Base-by-base conservation (phyloP, 352 stramenopile species). In the Phytophthora idaei region DNA sequence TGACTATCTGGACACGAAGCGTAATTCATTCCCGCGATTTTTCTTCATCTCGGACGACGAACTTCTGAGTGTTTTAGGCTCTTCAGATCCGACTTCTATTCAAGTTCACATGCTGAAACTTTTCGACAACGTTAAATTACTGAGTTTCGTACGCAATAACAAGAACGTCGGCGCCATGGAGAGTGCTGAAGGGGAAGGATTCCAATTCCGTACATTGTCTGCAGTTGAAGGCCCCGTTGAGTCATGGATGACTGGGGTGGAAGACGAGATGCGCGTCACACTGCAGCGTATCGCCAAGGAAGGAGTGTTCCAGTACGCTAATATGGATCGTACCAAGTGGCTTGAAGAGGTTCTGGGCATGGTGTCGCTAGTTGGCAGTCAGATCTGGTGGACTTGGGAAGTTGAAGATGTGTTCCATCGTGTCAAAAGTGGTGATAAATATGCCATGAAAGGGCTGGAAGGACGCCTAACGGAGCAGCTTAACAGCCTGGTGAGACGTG, bases 41-140 rank as follows among this genome's bases (percentile, higher is more conserved):
- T 98, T 97, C 74, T 98, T 98, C 76, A 98, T 98, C 61, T 98
- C 93, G 0, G 92, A 98, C 53, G 93, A 98, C 57, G 93, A 98
- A 46, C 60, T 98, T 4, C 74, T 98, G 12, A 96, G 85, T 51
- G 92, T 98, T 21, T 74, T 98, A 2, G 93, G 93, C 0, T 97
- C 88, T 0, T 97, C 90, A 0, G 94, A 98, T 59, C 94, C 94
- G 4, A 96, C 86, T 0, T 97, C 90, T 0, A 97, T 97, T 42
- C 92, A 97, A 81, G 85, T 97, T 0, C 94, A 98, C 70, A 96
- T 98, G 83, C 89, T 98, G 36, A 98, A 98, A 71, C 86, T 98
- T 1, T 98, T 98, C 62, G 94, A 98, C 74, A 98, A 98, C 41
- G 94, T 98, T 21, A 98, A 98, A 63, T 29, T 91, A 34, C 69